A percentile compares a stretch with the other conserved stretches of the same genome.
phyloP scores from a whole-genome alignment of 441 rosid species.

The Daphne laureola region DNA sequence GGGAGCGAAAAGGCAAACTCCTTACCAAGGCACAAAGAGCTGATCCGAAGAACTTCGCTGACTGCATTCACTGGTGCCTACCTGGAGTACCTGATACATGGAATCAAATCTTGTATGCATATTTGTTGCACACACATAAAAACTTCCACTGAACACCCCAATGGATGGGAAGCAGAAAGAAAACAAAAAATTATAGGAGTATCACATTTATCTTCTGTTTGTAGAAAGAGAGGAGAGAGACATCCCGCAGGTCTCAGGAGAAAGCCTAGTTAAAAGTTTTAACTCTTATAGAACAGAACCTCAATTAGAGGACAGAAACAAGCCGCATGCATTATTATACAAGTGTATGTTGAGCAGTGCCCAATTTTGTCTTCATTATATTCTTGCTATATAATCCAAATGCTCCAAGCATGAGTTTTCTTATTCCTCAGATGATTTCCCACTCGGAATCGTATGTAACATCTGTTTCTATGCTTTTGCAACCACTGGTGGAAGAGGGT shows the following conservation, averaged over 20 bases:
- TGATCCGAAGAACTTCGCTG: slow-evolving; percentile 61
- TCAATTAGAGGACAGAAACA: too few species aligned
- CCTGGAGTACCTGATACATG: slow-evolving; percentile 92
- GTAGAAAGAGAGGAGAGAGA: too few species aligned
- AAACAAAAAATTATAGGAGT: too few species aligned
- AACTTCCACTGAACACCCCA: slow-evolving; percentile 22
- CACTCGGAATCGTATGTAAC: slow-evolving; percentile 42
- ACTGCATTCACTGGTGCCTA: slow-evolving; percentile 96
- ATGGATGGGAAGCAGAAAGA: too few species aligned
- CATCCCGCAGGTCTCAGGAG: too few species aligned
- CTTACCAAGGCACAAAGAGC: slow-evolving; percentile 65
- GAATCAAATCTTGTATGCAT: slow-evolving; percentile 77
- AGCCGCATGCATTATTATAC: too few species aligned
- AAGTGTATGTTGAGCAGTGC: too few species aligned
- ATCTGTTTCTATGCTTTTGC: slow-evolving; percentile 15
- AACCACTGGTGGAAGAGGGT: slow-evolving; percentile 19
- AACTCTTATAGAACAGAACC: too few species aligned
- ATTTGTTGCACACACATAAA: slow-evolving; percentile 45
- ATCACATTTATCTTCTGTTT: too few species aligned
- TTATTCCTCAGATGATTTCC: slow-evolving; percentile 52
- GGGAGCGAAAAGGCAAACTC: slow-evolving; percentile 75
- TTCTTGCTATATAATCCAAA: neutral
- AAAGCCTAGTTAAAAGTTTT: too few species aligned
- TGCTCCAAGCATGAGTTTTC: neutral
- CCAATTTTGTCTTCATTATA: too few species aligned